Evolutionary conservation across 441 rosid species (phyloP).

Genomic region (Raphanus hybrid): DNA sequence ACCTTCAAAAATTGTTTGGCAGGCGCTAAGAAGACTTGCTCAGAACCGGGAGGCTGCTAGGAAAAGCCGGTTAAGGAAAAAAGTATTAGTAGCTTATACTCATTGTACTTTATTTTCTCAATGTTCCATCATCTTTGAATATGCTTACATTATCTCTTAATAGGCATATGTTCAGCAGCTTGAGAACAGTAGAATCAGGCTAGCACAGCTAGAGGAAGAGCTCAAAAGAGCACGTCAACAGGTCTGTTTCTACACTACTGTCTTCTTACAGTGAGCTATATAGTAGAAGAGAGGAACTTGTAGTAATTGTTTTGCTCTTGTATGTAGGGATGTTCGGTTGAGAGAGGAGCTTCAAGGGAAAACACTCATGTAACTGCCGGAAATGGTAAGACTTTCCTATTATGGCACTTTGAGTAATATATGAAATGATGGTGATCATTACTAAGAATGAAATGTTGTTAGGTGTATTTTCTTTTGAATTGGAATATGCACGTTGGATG

Average conservation of each 20-base stretch:
- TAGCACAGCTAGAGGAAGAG: slow-evolving; percentile 83
- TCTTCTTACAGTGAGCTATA: background rate
- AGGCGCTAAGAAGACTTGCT: slow-evolving; percentile 72
- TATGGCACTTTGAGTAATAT: background rate
- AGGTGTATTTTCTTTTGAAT: slow-evolving; percentile 81
- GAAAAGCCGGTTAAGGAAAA: slow-evolving; percentile 76
- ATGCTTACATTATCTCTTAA: slow-evolving; percentile 43
- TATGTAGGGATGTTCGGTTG: slow-evolving; percentile 62
- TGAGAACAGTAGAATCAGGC: slow-evolving; percentile 73
- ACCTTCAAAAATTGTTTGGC: slow-evolving; percentile 20
- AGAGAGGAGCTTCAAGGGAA: slow-evolving; percentile 57
- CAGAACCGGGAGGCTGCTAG: slow-evolving; percentile 86
- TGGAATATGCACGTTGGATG: slow-evolving; percentile 84
- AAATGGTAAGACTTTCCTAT: slow-evolving; percentile 54
- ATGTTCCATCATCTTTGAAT: background rate
- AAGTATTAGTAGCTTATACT: slow-evolving; percentile 44
- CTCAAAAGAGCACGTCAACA: slow-evolving; percentile 82
- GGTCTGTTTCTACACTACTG: slow-evolving; percentile 29
- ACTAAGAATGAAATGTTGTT: background rate
- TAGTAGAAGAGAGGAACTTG: background rate
- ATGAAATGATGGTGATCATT: background rate
- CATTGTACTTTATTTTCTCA: background rate
- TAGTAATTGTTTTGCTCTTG: background rate
- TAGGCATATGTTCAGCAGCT: slow-evolving; percentile 98
- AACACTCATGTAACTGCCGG: slow-evolving; percentile 51